Base-by-base conservation (phyloP, 2,329 filamentous ascomycete genomes). In the Trichoderma afroharzianum region DNA sequence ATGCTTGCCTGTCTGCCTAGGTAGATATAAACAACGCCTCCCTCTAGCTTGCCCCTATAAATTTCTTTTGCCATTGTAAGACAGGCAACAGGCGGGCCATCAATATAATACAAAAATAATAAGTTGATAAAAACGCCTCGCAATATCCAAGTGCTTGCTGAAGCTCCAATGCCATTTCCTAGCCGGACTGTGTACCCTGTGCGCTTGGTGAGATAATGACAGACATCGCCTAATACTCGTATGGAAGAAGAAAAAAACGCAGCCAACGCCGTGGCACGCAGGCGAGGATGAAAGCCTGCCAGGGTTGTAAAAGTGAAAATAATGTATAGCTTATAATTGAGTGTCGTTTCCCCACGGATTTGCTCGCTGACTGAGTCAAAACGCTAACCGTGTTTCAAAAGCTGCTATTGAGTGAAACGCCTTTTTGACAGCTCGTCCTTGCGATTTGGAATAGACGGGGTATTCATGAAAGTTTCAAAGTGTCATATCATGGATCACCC, bases 151-250 rank as follows among this genome's bases (percentile, higher is more conserved):
- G 47, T 36, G 61, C 61, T 71, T 59, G 68, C 36, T 59, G 47
- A 58, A 63, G 68, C 61, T 50, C 32, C 64, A 50, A 58, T 71
- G 32, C 62, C 68, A 62, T 67, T 30, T 67, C 33, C 43, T 50
- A 7, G 57, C 14, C 43, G 32, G 26, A 33, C 36, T 57, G 32
- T 61, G 43, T 68, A 68, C 47, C 28, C 47, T 63, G n/a, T 59
- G 36, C 39, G 39, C 28, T 69, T 18, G 28, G 14, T 61, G 39
- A 62, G 57, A 28, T 53, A 69, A 53, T 28, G 43, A 53, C 57
- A 47, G 57, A 58, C 21, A 36, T 32, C n/a, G 68, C 68, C 30
- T 32, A 39, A 39, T 15, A 24, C 11, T 53, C 47, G n/a, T 53
- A 33, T 33, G 57, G 30, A 59, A 32, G 24, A 43, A n/a, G 5